Evolutionary conservation across 257 asterid species (phyloP), one percentile per base, ranked within the genome.

Genomic region (Petunia axillaris): DNA sequence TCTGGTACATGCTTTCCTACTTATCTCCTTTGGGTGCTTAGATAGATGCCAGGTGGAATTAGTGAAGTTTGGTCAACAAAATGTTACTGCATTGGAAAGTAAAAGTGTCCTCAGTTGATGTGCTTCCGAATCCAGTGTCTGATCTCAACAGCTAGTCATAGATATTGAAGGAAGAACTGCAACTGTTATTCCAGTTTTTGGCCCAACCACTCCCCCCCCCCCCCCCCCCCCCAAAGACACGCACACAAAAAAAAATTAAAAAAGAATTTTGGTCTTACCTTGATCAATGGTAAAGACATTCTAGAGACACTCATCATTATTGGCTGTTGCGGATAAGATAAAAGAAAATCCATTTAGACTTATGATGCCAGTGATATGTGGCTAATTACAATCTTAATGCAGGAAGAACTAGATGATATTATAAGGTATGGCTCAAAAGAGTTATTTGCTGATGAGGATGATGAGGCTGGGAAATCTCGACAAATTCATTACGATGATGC

Each of bases 361-460:
- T 57, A 57, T 57, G 62, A 4, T 57, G 62, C 62, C 15, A 57
- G 62, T 57, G 62, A 6, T 57, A 35, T 60, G 44, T 73, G 78
- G 35, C 78, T 73, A 35, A 6, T 43, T 50, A 50, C 36, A 13
- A 6, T 83, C 82, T 76, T 82, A 71, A 68, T 84, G 86, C 91
- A 96, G 99, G 99, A 96, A 86, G 98, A 96, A 86, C 84, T 96
- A 70, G 98, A 96, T 88, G 99, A 92, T 85, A 96, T 96, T 83
- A 94, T 96, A 83, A 89, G 95, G 81, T 96, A 94, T 78, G 99
- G 99, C 44, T 91, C 99, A 63, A 91, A 91, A 88, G 99, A 96
- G 92, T 85, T 96, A 81, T 96, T 96, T 89, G 97, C 94, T 75
- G 99, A 94, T 89, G 99, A 92, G 70, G 92, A 88, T 77, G 99